Conservation (phyloP, 129 eudicot genomes). For the Artemisia argyi region DNA sequence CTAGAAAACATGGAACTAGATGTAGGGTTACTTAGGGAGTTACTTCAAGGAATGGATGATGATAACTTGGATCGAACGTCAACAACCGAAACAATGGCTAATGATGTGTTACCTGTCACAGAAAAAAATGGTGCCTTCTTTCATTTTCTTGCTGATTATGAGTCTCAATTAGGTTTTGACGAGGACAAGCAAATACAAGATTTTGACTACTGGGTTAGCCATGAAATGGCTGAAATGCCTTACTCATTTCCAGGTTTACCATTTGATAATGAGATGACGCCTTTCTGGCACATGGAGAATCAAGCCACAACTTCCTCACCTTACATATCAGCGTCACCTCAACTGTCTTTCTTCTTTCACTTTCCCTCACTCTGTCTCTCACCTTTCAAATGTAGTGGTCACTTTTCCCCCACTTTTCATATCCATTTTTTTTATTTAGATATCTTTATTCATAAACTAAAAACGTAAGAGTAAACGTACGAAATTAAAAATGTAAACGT, state of each 20-base stretch:
- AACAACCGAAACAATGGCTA: conserved; percentile 9
- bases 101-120: conserved; percentile 8
- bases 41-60: conserved; percentile 26
- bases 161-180: conserved; percentile 15
- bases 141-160: conserved; percentile 11
- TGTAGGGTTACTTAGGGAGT: conserved; percentile 26
- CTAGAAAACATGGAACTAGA: conserved; percentile 35
- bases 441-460: too few species aligned
- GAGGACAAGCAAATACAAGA: conserved; percentile 30
- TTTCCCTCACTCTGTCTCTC: too few species aligned
- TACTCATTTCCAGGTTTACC: conserved; percentile 17
- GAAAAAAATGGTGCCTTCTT: conserved; percentile 3
- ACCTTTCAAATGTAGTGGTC: too few species aligned
- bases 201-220: conserved; percentile 30
- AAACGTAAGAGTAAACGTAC: too few species aligned
- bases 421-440: too few species aligned
- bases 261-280: conserved; percentile 32
- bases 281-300: conserved; percentile 33
- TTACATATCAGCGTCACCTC: too few species aligned
- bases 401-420: too few species aligned
- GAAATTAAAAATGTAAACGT: too few species aligned
- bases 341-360: too few species aligned
- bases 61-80: conserved; percentile 20
- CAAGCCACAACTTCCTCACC: neutral
- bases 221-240: conserved; percentile 18